Base-by-base conservation (phyloP, 2,329 filamentous ascomycete genomes). In the Pseudogymnoascus sp. region DNA sequence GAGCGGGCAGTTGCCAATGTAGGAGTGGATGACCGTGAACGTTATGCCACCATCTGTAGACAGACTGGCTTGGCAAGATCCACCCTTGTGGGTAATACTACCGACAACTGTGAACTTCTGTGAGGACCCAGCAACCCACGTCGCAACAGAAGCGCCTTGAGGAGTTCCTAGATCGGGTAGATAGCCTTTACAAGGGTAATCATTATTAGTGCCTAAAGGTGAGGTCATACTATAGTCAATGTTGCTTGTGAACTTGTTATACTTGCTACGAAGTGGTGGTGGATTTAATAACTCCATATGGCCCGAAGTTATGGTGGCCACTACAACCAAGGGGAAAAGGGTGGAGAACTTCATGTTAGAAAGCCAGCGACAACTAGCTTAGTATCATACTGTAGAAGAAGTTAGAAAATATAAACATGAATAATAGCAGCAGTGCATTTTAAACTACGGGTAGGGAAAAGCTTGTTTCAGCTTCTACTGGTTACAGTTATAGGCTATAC, bases 11-110 rank as follows among this genome's bases (percentile, higher is more conserved):
- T 79, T 80, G n/a, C 83, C 83, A 14, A 85, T 79, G 60, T 86
- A 84, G 5, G 81, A 84, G 69, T 86, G 80, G 67, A 88, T 82
- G 62, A 87, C 85, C 59, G 78, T 79, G 74, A 85, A 87, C 0
- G 78, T 79, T 28, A 75, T 71, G 5, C 82, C 83, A 40, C 80
- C 76, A 69, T 88, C 83, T 69, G 84, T 85, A 14, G 81, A 84
- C 7, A 88, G 73, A 1, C 82, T 78, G 16, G 85, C 74, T 69
- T 87, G 85, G 69, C 84, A 87, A 4, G 82, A 85, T 4, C 84
- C 84, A 5, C 84, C 83, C 14, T 75, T 74, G 68, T 84, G 82
- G 8, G 70, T 71, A 8, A 77, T 78, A n/a, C 75, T 77, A 3
- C 83, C 83, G 40, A 72, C 72, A 8, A 86, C 67, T 5, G 18